A percentile compares a stretch with the other conserved stretches of the same genome.
These are phyloP conservation scores for Adansonia gregorii DNA, from an alignment of 441 rosid species.

Conservation along the genomic window DNA sequence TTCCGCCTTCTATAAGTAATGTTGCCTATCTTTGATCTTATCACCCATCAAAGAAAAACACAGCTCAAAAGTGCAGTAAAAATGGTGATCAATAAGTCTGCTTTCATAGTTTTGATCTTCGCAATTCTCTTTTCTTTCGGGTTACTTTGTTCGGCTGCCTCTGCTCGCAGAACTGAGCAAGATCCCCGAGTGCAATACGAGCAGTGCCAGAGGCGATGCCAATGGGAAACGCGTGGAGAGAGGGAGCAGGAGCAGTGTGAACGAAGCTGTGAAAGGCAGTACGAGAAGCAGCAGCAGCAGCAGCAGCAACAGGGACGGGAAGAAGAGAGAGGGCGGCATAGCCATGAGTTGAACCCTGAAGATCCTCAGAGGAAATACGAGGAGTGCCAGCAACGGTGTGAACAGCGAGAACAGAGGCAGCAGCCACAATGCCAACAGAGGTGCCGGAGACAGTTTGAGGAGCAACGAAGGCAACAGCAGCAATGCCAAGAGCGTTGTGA, in stretches of 20 bases:
- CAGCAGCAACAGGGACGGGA: not conserved
- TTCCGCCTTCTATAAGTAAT: constrained; percentile 17
- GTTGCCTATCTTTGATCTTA: not conserved
- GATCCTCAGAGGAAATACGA: constrained; percentile 29
- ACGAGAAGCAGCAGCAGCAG: constrained; percentile 24
- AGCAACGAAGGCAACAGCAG: not conserved
- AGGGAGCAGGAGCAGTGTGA: constrained; percentile 29
- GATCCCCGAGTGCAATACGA: constrained; percentile 24
- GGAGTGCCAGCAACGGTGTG: constrained; percentile 21
- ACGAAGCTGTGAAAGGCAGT: constrained; percentile 34
- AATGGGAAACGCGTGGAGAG: not conserved
- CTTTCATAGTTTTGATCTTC: constrained; percentile 29
- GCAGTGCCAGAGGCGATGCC: constrained; percentile 32
- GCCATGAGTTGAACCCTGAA: constrained; percentile 3
- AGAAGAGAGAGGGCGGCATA: not conserved
- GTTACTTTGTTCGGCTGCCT: constrained; percentile 12
- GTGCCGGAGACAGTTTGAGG: constrained; percentile 22
- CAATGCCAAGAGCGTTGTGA: constrained; percentile 28
- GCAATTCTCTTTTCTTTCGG: constrained; percentile 30
- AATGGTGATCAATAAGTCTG: constrained; percentile 28
- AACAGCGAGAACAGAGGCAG: not conserved
- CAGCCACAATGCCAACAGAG: constrained; percentile 25
- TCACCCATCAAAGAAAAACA: not conserved
- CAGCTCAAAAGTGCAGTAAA: not conserved
- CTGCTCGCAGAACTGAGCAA: constrained; percentile 15